Evolutionary conservation across 495 filamentous ascomycete genomes (phyloP), one percentile per base, ranked within the genome.

Genomic region (Clohesyomyces aquaticus): DNA sequence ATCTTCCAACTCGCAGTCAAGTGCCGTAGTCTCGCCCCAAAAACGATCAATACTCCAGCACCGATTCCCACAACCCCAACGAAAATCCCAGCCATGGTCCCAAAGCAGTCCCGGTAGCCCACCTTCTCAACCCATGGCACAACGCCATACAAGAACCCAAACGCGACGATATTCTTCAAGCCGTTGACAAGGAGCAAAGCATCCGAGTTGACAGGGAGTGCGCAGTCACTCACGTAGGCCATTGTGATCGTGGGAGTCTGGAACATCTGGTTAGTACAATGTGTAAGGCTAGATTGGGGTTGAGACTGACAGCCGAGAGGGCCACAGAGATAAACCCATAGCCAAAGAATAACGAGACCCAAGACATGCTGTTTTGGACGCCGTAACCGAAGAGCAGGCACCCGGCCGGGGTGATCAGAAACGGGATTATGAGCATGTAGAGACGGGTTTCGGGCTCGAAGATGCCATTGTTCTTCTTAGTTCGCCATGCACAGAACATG

Each of bases 181-280:
- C 72, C 74, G 56, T 74, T 74, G 19, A 75, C 71, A 23, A 74
- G 63, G 14, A 75, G 55, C 29, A 74, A 49, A 6, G 73, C 74
- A 52, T 75, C 74, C 10, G 67, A 61, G n/a, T 69, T 69, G 18
- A 76, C 67, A 0, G 71, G 71, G 11, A 75, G 46, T 27, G 64
- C 68, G 58, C 59, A 67, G 61, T 76, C 74, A 42, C 55, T 64
- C 11, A 72, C 73, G 43, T 75, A 75, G 18, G 67, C 60, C 66
- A 71, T 62, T 18, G 66, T 69, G 23, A 69, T 69, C 3, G 61
- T 69, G 4, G 69, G 69, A 27, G 43, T 52, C 59, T 67, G 11
- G n/a, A n/a, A n/a, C n/a, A n/a, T n/a, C n/a, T n/a, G n/a, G n/a
- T n/a, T n/a, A n/a, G n/a, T n/a, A n/a, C 25, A 21, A 38, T 8